A percentile compares a stretch with the other conserved stretches of the same genome.
Conservation (phyloP, 2,329 filamentous ascomycete genomes). For the Fusarium austroafricanum region DNA sequence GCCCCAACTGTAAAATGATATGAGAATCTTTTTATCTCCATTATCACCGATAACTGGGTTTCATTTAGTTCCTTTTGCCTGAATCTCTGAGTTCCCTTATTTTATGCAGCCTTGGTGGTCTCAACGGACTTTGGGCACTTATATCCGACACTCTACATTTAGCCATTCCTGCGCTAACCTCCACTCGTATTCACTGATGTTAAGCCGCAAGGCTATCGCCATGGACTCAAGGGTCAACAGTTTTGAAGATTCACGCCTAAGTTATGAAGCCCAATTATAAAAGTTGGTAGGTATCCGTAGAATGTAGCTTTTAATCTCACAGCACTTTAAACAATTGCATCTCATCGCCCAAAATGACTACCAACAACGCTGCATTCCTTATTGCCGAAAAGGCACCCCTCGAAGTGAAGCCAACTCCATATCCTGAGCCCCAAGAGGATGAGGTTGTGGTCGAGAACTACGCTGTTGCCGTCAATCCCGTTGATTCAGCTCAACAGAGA, state of each 20-base stretch:
- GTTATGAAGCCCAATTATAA: not conserved
- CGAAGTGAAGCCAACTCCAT: not conserved
- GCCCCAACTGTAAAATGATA: not conserved
- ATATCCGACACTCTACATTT: conserved; percentile 10
- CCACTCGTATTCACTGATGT: conserved; percentile 10
- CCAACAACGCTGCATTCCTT: conserved; percentile 17
- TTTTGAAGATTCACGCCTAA: accelerated
- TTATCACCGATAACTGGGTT: not conserved
- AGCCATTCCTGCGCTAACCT: conserved; percentile 5
- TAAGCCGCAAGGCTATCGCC: not conserved
- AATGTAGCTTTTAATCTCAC: accelerated
- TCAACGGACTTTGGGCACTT: conserved; percentile 12
- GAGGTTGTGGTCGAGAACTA: conserved; percentile 12
- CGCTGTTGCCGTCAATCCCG: conserved; percentile 15
- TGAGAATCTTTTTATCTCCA: not conserved
- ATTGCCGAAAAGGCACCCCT: conserved; percentile 4
- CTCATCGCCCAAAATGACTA: not conserved
- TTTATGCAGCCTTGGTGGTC: not conserved
- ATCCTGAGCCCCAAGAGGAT: not conserved
- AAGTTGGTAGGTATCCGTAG: not conserved
- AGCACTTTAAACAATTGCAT: not conserved
- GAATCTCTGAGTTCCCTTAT: not conserved
- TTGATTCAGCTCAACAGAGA: conserved; percentile 14
- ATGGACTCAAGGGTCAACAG: not conserved
- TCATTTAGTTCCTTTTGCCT: no score